These are phyloP conservation scores for Neostapfia colusana DNA, from an alignment of 176 grass and related monocot genomes.

Conservation along the genomic window DNA sequence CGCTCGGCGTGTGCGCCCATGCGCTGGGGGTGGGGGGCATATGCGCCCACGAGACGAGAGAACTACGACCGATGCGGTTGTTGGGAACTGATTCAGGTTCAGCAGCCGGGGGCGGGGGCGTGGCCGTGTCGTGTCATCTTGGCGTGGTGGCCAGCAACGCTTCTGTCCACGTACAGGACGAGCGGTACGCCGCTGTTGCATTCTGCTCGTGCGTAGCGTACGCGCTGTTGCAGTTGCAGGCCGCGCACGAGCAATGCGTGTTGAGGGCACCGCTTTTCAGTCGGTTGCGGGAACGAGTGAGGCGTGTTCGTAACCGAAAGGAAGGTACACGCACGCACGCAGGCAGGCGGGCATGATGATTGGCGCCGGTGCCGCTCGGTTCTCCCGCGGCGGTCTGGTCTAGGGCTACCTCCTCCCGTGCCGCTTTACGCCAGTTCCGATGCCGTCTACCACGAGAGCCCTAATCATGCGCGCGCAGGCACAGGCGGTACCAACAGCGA, in stretches of 20 bases:
- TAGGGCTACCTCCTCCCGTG: neutral
- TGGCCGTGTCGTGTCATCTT: conserved; percentile 12
- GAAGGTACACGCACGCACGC: neutral
- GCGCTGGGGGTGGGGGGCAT: neutral
- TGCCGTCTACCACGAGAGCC: neutral
- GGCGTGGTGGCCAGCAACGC: conserved; percentile 23
- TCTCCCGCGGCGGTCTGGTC: neutral
- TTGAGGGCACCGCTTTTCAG: neutral
- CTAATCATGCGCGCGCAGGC: conserved; percentile 29
- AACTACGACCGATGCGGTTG: conserved; percentile 26
- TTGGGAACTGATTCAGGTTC: conserved; percentile 1
- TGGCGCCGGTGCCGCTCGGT: neutral
- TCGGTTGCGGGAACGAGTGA: too few species aligned
- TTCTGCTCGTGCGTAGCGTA: neutral
- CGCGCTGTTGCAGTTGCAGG: neutral
- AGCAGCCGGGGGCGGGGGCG: neutral
- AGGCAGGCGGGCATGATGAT: conserved; percentile 27
- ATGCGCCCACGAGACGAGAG: neutral
- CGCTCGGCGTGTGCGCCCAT: conserved; percentile 1
- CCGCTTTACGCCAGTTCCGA: conserved; percentile 34
- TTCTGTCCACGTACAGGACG: neutral
- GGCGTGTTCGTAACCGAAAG: neutral
- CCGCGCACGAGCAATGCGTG: neutral
- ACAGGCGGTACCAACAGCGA: neutral
- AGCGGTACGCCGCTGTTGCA: neutral